These are phyloP conservation scores for Russula ochroleuca DNA, from an alignment of 768 basidiomycete species.

Conservation along the genomic window DNA sequence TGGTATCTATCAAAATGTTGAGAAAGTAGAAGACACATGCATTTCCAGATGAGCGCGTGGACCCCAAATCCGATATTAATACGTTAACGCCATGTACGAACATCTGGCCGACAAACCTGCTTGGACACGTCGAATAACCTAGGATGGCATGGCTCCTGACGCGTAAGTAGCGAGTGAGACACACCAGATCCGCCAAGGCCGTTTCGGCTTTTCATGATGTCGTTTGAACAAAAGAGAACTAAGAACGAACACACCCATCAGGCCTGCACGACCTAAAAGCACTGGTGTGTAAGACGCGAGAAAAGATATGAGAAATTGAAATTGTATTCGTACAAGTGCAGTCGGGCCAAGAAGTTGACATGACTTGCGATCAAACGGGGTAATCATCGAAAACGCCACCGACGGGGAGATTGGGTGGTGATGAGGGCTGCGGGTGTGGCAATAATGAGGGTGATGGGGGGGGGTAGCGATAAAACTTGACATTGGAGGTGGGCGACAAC, in stretches of 20 bases:
- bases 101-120: constrained; percentile 81
- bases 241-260: constrained; percentile 91
- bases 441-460: not conserved
- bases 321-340: constrained; percentile 43
- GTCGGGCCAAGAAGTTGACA: constrained; percentile 48
- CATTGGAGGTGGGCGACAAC: constrained; percentile 5
- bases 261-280: constrained; percentile 68
- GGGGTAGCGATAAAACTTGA: constrained; percentile 1
- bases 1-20: constrained; percentile 89
- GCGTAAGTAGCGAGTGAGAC: constrained; percentile 27
- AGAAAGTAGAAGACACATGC: constrained; percentile 92
- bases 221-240: constrained; percentile 83
- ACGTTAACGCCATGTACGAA: constrained; percentile 79
- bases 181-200: constrained; percentile 92
- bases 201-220: constrained; percentile 76
- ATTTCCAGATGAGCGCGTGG: constrained; percentile 64
- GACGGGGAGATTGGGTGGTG: constrained; percentile 3
- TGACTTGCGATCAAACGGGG: constrained; percentile 41
- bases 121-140: constrained; percentile 94
- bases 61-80: constrained; percentile 71
- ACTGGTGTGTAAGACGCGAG: constrained; percentile 12
- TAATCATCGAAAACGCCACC: constrained; percentile 33
- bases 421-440: not conserved
- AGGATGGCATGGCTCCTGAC: not conserved
- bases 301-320: not conserved